Conservation (phyloP, 2,329 filamentous ascomycete genomes). For the Cordyceps javanica region DNA sequence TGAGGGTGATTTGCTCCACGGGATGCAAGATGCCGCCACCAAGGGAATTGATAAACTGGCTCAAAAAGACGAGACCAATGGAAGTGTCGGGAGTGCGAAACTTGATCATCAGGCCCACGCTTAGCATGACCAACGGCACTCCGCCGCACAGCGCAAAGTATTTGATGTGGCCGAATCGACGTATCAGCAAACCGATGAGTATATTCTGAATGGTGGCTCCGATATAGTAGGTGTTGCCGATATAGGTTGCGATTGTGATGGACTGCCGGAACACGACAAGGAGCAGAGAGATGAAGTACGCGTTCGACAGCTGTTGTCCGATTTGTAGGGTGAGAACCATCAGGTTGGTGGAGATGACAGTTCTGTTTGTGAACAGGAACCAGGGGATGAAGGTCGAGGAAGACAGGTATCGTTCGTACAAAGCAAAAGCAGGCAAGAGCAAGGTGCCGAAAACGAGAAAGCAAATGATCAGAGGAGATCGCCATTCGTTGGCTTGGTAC, state of each 20-base stretch:
- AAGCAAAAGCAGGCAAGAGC: constrained; percentile 30
- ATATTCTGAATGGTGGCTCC: constrained; percentile 29
- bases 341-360: constrained; percentile 30
- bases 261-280: constrained; percentile 32
- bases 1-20: constrained; percentile 52
- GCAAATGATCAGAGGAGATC: constrained; percentile 34
- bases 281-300: constrained; percentile 34
- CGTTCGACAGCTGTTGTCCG: constrained; percentile 30
- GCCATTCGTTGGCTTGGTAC: constrained; percentile 35
- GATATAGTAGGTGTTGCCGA: constrained; percentile 32
- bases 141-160: constrained; percentile 29
- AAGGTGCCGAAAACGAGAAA: constrained; percentile 33
- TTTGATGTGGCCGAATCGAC: constrained; percentile 27
- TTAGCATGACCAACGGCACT: constrained; percentile 49
- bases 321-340: constrained; percentile 33
- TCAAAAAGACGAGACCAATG: constrained; percentile 50
- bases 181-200: constrained; percentile 23
- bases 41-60: constrained; percentile 56
- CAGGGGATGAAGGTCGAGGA: constrained; percentile 34
- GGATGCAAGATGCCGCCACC: constrained; percentile 55
- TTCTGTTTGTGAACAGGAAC: constrained; percentile 28
- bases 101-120: constrained; percentile 52
- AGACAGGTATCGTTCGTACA: constrained; percentile 33
- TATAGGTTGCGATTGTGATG: constrained; percentile 31
- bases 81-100: constrained; percentile 47